Conservation (phyloP, 208 protist species). For the Leishmania arabica region DNA sequence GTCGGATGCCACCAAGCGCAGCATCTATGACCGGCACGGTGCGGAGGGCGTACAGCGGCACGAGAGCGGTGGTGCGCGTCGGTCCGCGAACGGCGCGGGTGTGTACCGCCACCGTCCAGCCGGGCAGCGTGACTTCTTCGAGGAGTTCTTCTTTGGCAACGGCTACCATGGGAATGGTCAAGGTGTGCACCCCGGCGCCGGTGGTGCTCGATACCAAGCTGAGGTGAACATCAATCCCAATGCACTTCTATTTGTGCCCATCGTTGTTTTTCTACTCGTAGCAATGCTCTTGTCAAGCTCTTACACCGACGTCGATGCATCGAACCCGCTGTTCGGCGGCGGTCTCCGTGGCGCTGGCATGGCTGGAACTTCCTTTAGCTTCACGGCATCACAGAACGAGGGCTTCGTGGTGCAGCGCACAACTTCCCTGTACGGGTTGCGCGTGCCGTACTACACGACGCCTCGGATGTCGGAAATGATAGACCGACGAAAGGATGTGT, state of each 20-base stretch:
- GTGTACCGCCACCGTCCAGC: conserved; percentile 19
- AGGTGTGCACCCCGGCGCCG: background rate
- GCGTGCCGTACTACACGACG: conserved; percentile 74
- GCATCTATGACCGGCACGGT: conserved; percentile 82
- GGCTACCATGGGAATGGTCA: background rate
- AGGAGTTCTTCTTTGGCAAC: conserved; percentile 75
- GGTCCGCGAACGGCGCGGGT: conserved; percentile 20
- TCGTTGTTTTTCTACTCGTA: conserved; percentile 77
- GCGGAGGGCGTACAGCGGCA: conserved; percentile 83
- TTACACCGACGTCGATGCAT: conserved; percentile 50
- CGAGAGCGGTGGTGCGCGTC: conserved; percentile 56
- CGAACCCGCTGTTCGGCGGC: conserved; percentile 22
- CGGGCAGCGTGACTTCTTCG: conserved; percentile 63
- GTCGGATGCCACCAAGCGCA: conserved; percentile 75
- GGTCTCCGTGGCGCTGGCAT: conserved; percentile 2
- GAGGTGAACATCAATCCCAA: conserved; percentile 51
- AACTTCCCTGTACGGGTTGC: conserved; percentile 59
- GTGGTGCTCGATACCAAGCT: conserved; percentile 32
- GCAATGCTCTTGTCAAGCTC: conserved; percentile 72
- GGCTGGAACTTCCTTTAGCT: conserved; percentile 47
- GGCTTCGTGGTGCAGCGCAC: conserved; percentile 52
- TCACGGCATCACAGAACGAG: conserved; percentile 55
- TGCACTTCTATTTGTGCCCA: conserved; percentile 64
- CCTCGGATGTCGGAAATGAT: conserved; percentile 58
- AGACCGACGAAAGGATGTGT: conserved; percentile 41